Evolutionary conservation across 2,329 filamentous ascomycete species (phyloP).

Genomic region (Paecilomyces fulvus): DNA sequence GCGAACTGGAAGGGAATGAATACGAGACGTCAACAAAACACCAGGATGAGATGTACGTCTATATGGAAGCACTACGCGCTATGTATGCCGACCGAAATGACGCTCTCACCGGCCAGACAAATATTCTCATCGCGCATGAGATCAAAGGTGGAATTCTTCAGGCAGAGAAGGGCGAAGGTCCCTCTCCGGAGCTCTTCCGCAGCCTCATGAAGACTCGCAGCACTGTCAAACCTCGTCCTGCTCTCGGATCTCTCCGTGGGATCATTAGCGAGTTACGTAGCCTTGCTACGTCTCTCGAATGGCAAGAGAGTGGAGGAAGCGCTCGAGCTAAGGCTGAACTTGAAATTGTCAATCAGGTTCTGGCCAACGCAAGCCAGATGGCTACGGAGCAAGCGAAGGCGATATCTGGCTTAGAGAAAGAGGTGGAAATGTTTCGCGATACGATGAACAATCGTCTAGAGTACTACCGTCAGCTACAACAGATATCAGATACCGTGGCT

Average conservation of each 20-base stretch:
- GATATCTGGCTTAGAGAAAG: constrained; percentile 46
- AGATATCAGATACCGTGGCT: constrained; percentile 78
- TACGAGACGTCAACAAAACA: constrained; percentile 78
- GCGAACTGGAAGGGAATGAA: constrained; percentile 80
- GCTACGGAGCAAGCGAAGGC: constrained; percentile 45
- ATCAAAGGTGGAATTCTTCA: constrained; percentile 51
- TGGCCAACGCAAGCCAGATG: constrained; percentile 51
- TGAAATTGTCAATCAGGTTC: constrained; percentile 53
- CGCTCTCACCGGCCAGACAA: constrained; percentile 67
- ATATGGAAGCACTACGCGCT: constrained; percentile 68
- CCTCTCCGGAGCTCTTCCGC: constrained; percentile 58
- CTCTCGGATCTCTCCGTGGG: constrained; percentile 59
- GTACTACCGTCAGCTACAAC: constrained; percentile 84
- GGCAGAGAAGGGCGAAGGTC: constrained; percentile 57
- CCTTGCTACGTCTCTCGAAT: constrained; percentile 51
- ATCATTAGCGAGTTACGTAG: constrained; percentile 62
- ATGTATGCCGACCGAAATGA: constrained; percentile 71
- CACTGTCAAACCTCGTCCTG: constrained; percentile 35
- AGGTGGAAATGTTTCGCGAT: constrained; percentile 65
- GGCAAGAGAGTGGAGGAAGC: constrained; percentile 47
- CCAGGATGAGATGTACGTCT: constrained; percentile 83
- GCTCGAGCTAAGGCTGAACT: constrained; percentile 55
- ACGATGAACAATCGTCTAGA: constrained; percentile 81
- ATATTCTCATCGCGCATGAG: constrained; percentile 66
- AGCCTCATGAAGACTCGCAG: constrained; percentile 40